Evolutionary conservation across 2,329 filamentous ascomycete genomes (phyloP), one percentile per base, ranked within the genome.

Genomic region (Pyrenochaeta sp.): DNA sequence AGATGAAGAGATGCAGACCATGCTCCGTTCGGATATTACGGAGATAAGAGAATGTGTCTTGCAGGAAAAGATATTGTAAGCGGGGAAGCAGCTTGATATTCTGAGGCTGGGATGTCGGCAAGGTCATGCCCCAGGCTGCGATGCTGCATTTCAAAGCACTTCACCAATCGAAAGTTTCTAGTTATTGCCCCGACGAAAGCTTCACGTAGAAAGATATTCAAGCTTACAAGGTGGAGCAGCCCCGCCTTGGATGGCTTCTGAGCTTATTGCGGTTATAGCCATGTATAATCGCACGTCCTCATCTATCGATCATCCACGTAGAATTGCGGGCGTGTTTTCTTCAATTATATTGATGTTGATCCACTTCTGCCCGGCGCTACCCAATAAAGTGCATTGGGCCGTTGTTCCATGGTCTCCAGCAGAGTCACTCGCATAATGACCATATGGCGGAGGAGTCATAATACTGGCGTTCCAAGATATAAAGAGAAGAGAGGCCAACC

Each of bases 341-440:
- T n/a, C 28, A 34, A 47, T 47, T 28, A 34, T 34, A 25, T 22
- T 32, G 28, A 7, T 8, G 22, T 45, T 51, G 51, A 42, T 55
- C 50, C 60, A 56, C 56, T 32, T 34, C 52, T 34, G 40, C 45
- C 44, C 56, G 45, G 56, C 58, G 53, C 54, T 55, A 61, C 61
- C 62, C 62, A 66, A 62, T 64, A 51, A 54, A 48, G 57, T 62
- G 52, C 54, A 44, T 62, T 60, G 54, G 61, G 58, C 61, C 54
- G 61, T 50, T 25, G 58, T 43, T 28, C 44, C 24, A 28, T 37
- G 32, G 44, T 50, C 28, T n/a, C 39, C 44, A 44, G 46, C 22
- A 15, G 25, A 51, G 45, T 42, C 30, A 43, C 48, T 58, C 32
- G n/a, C 25, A 50, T 44, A 43, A 44, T 36, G 24, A 12, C 12